Base-by-base conservation (phyloP, 1,139 yeast genomes). In the Scheffersomyces stambukii region DNA sequence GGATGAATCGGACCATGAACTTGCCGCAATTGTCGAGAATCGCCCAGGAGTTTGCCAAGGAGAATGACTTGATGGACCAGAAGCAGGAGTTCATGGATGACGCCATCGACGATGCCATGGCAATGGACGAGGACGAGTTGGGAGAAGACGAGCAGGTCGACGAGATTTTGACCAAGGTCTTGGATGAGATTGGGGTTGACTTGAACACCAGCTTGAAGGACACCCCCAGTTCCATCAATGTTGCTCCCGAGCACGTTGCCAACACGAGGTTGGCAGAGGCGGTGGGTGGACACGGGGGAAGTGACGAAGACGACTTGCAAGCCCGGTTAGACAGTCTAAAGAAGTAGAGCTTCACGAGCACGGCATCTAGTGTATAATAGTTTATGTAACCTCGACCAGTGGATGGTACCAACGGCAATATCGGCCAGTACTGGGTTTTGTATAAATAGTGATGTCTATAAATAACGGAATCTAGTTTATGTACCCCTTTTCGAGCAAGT, bases 71-170 rank as follows among this genome's bases (percentile, higher is more conserved):
- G 51, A 91, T 91, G 97, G 97, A 91, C 55, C 98, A 91, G 60
- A 81, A 95, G 48, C 97, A 91, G 54, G 99, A 93, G 51, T 86
- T 91, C 75, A 93, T 91, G 85, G 98, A 91, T 53, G 98, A 91
- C 51, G 95, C 96, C 9, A 81, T 93, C 45, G 98, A 91, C 52
- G 96, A 89, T 52, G 81, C 91, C 16, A 85, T 89, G 88, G 94
- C 82, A 32, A 85, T 80, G 51, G 79, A 83, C 36, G 88, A 80
- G 29, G 82, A 70, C 33, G 80, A 71, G 33, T 55, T 64, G 42
- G 72, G 68, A 30, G 81, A 79, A 43, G 88, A 81, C 42, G 96
- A 85, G 44, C 96, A 91, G 52, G 83, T 85, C 9, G 97, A 91
- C 49, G 96, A 89, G 47, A 83, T 91, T 26, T 89, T 93, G 34